Conservation (phyloP, 345 rosid species). For the Erysimum cheiranthoides region DNA sequence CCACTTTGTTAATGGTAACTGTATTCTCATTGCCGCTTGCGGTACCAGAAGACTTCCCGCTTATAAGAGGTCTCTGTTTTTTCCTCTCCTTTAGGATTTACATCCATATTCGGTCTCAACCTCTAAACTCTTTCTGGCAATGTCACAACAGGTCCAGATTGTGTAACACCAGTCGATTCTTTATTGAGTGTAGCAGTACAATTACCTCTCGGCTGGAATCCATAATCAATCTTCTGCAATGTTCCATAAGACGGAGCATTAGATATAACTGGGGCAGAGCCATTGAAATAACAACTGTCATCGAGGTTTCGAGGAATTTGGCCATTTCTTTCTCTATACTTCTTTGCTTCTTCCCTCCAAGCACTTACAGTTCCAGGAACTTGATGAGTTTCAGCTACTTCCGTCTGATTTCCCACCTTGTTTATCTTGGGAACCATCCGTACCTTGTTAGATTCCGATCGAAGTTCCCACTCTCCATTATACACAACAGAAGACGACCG, state of each 20-base stretch:
- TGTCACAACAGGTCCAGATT: constrained; percentile 30
- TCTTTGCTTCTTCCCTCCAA: constrained; percentile 47
- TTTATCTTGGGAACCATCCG: constrained; percentile 47
- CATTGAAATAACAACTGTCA: constrained; percentile 11
- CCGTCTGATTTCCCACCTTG: constrained; percentile 7
- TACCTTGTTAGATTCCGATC: constrained; percentile 42
- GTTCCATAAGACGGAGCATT: constrained; percentile 27
- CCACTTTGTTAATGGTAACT: constrained; percentile 28
- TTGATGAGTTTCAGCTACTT: constrained; percentile 20
- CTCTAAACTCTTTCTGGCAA: constrained; percentile 30
- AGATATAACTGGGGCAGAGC: constrained; percentile 8
- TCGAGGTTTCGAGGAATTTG: constrained; percentile 23
- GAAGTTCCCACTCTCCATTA: constrained; percentile 43
- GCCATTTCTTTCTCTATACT: constrained; percentile 38
- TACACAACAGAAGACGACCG: constrained; percentile 34
- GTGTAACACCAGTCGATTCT: constrained; percentile 39
- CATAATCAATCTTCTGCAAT: constrained; percentile 30
- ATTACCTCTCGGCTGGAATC: constrained; percentile 14
- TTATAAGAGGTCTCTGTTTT: constrained; percentile 9
- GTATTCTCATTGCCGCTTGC: constrained; percentile 1
- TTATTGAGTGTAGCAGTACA: constrained; percentile 15
- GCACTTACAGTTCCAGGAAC: constrained; percentile 23
- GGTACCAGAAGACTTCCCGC: constrained; percentile 32
- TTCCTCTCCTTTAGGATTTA: constrained; percentile 3
- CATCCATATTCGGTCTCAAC: constrained; percentile 14